Evolutionary conservation across 805 yeast species (phyloP), one percentile per base, ranked within the genome.

Genomic region (Candida glaebosa): DNA sequence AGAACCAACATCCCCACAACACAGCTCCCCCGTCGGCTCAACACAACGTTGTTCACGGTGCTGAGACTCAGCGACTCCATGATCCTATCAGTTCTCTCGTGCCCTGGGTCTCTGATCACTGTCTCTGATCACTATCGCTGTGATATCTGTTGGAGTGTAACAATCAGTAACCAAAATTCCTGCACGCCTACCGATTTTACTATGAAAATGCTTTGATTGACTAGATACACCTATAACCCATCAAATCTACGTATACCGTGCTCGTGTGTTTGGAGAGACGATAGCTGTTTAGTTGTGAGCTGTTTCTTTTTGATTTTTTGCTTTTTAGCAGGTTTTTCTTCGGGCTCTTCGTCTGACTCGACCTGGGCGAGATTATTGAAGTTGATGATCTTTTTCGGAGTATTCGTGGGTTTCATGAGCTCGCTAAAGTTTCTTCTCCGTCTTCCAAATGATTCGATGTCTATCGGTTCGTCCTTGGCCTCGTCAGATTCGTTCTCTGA

Each of bases 231-330:
- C 43, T 56, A 81, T 39, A 81, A 60, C 43, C 73, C 89, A 6
- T 81, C 88, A 52, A 84, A 84, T 49, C 65, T 77, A 32, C 74
- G 67, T 39, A 83, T 82, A 0, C 87, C 87, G 48, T 81, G 86
- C 42, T 77, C 82, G 40, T 75, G 79, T 24, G 69, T 69, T 35
- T 73, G 80, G 43, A 66, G 46, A 40, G 76, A 77, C 34, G 65
- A 61, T 33, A 75, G 49, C 47, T 76, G 80, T 45, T 76, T 76
- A 12, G 73, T 60, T 3, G 69, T 53, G 39, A 71, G 43, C 48
- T 51, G 52, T 46, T 52, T 57, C 31, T 56, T 51, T 43, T 61
- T 61, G 28, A 53, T 52, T 43, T 63, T 61, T 48, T 69, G 68
- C 40, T 63, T 58, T 41, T 62, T 65, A 36, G 56, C 54, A 19